A percentile compares a stretch with the other conserved stretches of the same genome.
phyloP scores from a whole-genome alignment of 2,329 filamentous ascomycete genomes.

The Hypoxylon sp. region DNA sequence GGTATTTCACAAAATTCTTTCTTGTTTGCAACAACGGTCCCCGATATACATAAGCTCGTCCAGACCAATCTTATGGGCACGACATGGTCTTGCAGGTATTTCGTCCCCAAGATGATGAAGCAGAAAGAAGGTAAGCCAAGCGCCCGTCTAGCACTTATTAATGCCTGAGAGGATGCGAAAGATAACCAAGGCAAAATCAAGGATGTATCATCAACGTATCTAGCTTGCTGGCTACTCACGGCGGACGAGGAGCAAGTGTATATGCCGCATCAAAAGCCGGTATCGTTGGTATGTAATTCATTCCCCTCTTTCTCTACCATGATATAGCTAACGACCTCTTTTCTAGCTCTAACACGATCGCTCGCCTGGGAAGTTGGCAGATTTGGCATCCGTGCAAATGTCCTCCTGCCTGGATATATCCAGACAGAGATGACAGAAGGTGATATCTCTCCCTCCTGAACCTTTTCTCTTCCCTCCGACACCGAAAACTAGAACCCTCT shows the following conservation, averaged over 20 bases:
- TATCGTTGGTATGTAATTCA: conserved; percentile 68
- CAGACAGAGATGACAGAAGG: conserved; percentile 82
- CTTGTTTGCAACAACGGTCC: conserved; percentile 65
- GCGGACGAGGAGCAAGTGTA: conserved; percentile 75
- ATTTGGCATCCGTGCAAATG: conserved; percentile 78
- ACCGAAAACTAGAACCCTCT: conserved; percentile 5
- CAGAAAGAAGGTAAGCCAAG: conserved; percentile 47
- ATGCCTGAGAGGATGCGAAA: neutral
- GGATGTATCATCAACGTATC: conserved; percentile 85
- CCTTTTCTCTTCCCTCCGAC: conserved; percentile 24
- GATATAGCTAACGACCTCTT: conserved; percentile 28
- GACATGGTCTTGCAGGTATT: conserved; percentile 68
- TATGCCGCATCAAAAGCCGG: conserved; percentile 88
- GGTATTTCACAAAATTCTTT: conserved; percentile 76
- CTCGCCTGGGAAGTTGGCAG: conserved; percentile 72
- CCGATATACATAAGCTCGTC: conserved; percentile 68
- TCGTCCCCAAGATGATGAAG: conserved; percentile 62
- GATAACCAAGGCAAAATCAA: conserved; percentile 42
- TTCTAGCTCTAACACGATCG: conserved; percentile 73
- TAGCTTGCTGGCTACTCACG: conserved; percentile 77
- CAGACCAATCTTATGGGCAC: conserved; percentile 77
- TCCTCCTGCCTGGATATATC: conserved; percentile 85
- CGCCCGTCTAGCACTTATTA: neutral
- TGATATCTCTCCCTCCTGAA: conserved; percentile 54
- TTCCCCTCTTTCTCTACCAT: conserved; percentile 25